Percentiles rank a stretch among this genome's conserved stretches.
Conservation (phyloP, 1,139 yeast genomes). For the Candida sp. region DNA sequence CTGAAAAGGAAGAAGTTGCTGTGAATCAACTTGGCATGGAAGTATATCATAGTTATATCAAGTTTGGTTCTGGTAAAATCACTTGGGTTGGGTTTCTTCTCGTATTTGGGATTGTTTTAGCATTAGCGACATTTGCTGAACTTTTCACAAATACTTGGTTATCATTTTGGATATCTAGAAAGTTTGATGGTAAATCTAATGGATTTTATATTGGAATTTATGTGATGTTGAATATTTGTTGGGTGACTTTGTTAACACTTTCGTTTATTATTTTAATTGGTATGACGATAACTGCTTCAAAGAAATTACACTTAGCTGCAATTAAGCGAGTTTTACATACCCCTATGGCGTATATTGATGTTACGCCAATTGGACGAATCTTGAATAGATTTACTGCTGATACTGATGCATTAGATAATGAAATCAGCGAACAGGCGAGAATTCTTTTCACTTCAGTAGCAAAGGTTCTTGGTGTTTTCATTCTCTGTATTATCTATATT, state of each 20-base stretch:
- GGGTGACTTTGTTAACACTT: conserved; percentile 30
- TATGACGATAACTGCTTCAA: conserved; percentile 49
- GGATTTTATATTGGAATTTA: conserved; percentile 73
- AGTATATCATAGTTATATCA: conserved; percentile 43
- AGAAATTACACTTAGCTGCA: conserved; percentile 45
- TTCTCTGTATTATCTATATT: conserved; percentile 66
- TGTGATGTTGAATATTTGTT: conserved; percentile 50
- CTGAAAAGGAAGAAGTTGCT: conserved; percentile 33
- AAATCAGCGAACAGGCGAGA: conserved; percentile 61
- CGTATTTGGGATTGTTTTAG: conserved; percentile 14
- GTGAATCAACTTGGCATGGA: conserved; percentile 29
- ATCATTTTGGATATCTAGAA: conserved; percentile 72
- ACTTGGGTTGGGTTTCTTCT: conserved; percentile 13
- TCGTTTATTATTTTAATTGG: conserved; percentile 48
- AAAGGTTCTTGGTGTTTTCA: conserved; percentile 59
- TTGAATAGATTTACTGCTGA: conserved; percentile 73
- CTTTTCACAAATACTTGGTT: conserved; percentile 80
- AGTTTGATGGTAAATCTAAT: conserved; percentile 43
- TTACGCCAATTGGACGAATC: conserved; percentile 63
- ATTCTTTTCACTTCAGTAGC: conserved; percentile 43
- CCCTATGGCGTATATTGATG: conserved; percentile 58
- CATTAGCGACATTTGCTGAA: conserved; percentile 53
- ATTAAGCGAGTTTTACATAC: conserved; percentile 59
- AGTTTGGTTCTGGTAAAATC: conserved; percentile 53
- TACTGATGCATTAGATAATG: conserved; percentile 81